Evolutionary conservation across 805 yeast genomes (phyloP), one percentile per base, ranked within the genome.

Genomic region (Zygoascus flipseniorum): DNA sequence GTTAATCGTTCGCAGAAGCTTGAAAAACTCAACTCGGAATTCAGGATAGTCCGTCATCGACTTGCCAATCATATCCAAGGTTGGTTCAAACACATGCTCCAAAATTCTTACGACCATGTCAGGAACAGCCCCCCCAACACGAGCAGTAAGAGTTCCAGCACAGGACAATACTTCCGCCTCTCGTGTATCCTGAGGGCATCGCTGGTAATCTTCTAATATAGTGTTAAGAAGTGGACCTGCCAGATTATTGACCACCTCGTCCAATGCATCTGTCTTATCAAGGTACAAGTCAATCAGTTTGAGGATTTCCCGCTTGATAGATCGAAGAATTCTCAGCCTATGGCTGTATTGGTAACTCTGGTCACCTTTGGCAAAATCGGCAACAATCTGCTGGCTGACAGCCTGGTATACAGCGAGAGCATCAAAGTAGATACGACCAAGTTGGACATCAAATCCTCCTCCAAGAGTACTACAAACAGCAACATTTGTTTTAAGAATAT

Each of bases 11-110:
- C 90, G 84, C 66, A 93, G 76, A 52, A 93, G 76, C 71, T 85
- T 86, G 74, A 92, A 93, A 69, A 93, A 93, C 67, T 90, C 98
- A 53, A 92, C 95, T 65, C 99, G 82, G 72, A 92, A 97, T 69
- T 93, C 99, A 11, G 98, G 99, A 69, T 88, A 93, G 70, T 93
- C 97, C 2, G 96, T 83, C 67, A 93, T 89, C 69, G 93, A 97
- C 65, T 86, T 86, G 67, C 86, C 89, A 64, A 93, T 92, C 99
- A 93, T 93, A 61, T 84, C 86, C 68, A 93, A 79, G 1, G 99
- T 93, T 66, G 92, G 86, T 68, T 88, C 96, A 70, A 93, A 93
- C 13, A 93, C 96, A 70, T 84, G 85, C 65, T 89, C 96, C 59
- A 93, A 74, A 55, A 93, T 88, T 52, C 82, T 71, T 31, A 92